Base-by-base conservation (phyloP, 2,329 filamentous ascomycete species). In the Colletotrichum simmondsii region DNA sequence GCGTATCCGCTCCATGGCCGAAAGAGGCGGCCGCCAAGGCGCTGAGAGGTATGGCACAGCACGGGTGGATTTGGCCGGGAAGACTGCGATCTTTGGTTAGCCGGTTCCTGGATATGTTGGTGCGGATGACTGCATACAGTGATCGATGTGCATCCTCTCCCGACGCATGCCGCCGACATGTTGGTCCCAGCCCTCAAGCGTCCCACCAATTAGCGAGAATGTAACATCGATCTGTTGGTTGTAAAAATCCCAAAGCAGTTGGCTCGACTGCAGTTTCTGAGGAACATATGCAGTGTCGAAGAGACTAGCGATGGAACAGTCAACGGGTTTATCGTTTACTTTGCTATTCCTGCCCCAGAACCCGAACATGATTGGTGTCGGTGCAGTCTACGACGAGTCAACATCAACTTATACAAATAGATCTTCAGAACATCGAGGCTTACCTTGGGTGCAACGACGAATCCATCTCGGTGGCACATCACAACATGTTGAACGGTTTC, bases 241-340 rank as follows among this genome's bases (percentile, higher is more conserved):
- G 68, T 85, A 85, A 74, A 80, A 82, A 24, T 77, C 76, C 84
- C 84, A 85, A 81, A 77, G 24, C 80, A 73, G 68, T 74, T 79
- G 79, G n/a, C 83, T 84, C 10, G 80, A 80, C 71, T 86, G 84
- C 1, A 88, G 77, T 10, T 82, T 71, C 0, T 84, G 83, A 22
- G 87, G 86, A 2, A 85, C 83, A 63, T 88, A 88, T 8, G 85
- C 85, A 0, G 87, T 88, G 70, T 88, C 86, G 73, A 89, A 88
- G 10, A 88, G 76, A 65, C 85, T 87, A 5, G 85, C 86, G 2
- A 84, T 80, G 1, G 83, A 83, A 7, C 83, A 82, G 72, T 88
- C 87, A 10, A 87, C 82, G 0, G 87, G 86, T 42, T 87, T 86
- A 35, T 73, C 71, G 14, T 61, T 73, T 24, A 60, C 46, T 5